Evolutionary conservation across 306 rosid genomes (phyloP), one percentile per base, ranked within the genome.

Genomic region (Senna tora): DNA sequence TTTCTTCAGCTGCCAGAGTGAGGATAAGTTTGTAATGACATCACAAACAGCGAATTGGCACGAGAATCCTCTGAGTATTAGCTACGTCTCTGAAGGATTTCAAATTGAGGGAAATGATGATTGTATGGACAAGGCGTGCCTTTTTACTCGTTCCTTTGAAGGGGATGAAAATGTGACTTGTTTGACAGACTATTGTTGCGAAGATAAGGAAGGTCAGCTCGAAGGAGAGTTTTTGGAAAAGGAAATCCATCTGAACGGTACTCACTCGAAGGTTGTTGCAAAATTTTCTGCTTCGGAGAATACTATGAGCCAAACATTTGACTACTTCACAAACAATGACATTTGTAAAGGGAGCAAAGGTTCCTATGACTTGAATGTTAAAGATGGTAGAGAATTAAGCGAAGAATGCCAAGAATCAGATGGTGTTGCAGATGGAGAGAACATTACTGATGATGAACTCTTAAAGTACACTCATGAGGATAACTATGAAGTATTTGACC

Each of bases 21-120:
- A 91, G 80, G 97, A 95, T 77, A 95, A 95, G 92, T 95, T 89
- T 69, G 83, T 95, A 69, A 90, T 78, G 90, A 84, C 83, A 16
- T 71, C 86, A 38, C 89, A 90, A 51, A 72, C 52, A 0, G 87
- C 82, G 16, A 84, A 70, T 30, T 85, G 67, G 16, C 72, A 42
- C 1, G 87, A 76, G 58, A 73, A 78, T 60, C 30, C 69, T 9
- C 73, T 51, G n/a, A 76, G 55, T 71, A 79, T 83, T 75, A 58
- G 62, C 50, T 30, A 66, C 69, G 64, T 62, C 61, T 21, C 34
- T 5, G 74, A 75, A 65, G 81, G 75, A 47, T 58, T 76, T 73
- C 78, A 5, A 22, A 41, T 75, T 7, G 82, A 73, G 33, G 65
- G 53, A 73, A 74, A 77, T 56, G 54, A 63, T 41, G 77, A 68